Conservation (phyloP, 2,329 filamentous ascomycete genomes). For the Pseudopithomyces chartarum region DNA sequence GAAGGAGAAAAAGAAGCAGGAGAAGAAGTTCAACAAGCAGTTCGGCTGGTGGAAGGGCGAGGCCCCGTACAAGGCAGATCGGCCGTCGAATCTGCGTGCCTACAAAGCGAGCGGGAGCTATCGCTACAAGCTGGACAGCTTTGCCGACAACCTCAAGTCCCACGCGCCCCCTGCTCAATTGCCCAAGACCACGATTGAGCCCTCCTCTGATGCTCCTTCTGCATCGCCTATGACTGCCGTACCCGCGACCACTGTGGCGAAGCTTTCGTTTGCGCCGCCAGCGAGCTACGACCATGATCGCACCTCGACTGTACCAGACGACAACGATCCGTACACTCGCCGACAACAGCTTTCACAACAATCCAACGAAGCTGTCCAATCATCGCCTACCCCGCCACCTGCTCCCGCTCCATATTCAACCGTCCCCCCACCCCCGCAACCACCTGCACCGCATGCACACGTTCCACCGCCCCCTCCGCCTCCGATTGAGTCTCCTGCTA, state of each 20-base stretch:
- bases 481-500: slow-evolving; percentile 4
- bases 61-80: slow-evolving; percentile 29
- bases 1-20: slow-evolving; percentile 62
- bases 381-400: slow-evolving; percentile 1
- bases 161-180: slow-evolving; percentile 15
- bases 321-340: slow-evolving; percentile 29
- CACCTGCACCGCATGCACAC: neutral
- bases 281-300: slow-evolving; percentile 24
- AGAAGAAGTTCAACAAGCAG: slow-evolving; percentile 76
- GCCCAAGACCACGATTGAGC: slow-evolving; percentile 21
- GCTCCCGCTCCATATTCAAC: neutral
- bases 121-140: slow-evolving; percentile 27
- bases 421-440: slow-evolving; percentile 4
- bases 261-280: slow-evolving; percentile 56
- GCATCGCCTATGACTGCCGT: slow-evolving; percentile 20
- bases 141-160: slow-evolving; percentile 28
- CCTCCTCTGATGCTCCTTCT: slow-evolving; percentile 13
- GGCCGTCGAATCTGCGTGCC: slow-evolving; percentile 32
- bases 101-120: slow-evolving; percentile 34
- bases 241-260: slow-evolving; percentile 13
- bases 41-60: slow-evolving; percentile 59
- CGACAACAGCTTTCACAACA: slow-evolving; percentile 14
- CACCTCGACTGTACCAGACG: slow-evolving; percentile 9
- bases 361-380: slow-evolving; percentile 16
- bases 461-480: slow-evolving; percentile 12